Conservation (phyloP, 2,329 filamentous ascomycete species). For the Neopestalotiopsis rosae region DNA sequence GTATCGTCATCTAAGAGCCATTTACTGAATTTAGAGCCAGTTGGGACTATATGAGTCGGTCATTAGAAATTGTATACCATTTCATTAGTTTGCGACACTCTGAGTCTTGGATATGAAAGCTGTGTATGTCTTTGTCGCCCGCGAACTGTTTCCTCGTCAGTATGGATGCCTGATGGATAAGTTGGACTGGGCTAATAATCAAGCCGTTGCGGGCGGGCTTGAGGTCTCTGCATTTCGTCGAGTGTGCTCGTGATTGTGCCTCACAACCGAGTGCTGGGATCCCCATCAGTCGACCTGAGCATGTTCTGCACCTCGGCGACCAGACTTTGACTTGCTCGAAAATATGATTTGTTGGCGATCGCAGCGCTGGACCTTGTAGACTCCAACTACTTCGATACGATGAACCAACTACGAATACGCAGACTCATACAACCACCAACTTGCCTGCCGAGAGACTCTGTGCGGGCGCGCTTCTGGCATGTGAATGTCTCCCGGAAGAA, state of each 20-base stretch:
- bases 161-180: neutral
- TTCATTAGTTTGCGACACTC: neutral
- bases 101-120: neutral
- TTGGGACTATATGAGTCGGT: neutral
- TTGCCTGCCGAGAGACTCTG: neutral
- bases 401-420: neutral
- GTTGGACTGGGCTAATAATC: neutral
- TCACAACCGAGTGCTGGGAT: neutral
- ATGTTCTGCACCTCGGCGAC: neutral
- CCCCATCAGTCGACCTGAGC: neutral
- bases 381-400: neutral
- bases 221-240: neutral
- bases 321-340: neutral
- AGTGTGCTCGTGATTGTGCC: neutral
- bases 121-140: neutral
- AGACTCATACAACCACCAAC: neutral
- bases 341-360: neutral
- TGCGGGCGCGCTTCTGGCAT: neutral
- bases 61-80: neutral
- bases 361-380: neutral
- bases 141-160: neutral
- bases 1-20: conserved; percentile 63
- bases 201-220: neutral
- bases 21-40: neutral
- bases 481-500: conserved; percentile 8